Conservation (phyloP, 176 grass and related monocot genomes). For the Eremochloa ophiuroides region DNA sequence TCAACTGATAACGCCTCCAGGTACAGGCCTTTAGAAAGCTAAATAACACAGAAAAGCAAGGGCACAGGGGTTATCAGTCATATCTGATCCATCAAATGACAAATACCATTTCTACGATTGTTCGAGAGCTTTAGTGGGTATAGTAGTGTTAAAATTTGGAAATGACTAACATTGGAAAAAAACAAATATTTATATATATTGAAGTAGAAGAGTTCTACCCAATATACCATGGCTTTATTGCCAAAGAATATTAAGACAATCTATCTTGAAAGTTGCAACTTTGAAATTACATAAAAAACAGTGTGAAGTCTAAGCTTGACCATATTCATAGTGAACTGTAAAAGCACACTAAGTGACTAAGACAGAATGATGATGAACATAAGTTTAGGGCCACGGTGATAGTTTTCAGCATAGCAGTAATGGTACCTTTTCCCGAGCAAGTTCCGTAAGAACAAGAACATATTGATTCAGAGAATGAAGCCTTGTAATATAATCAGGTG, state of each 20-base stretch:
- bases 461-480: slow-evolving; percentile 56
- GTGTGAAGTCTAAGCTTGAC: background rate
- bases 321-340: slow-evolving; percentile 2
- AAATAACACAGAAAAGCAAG: slow-evolving; percentile 19
- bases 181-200: background rate
- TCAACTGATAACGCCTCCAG: slow-evolving; percentile 67
- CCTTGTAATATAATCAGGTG: slow-evolving; percentile 39
- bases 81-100: background rate
- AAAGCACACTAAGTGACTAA: background rate
- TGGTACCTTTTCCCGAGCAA: slow-evolving; percentile 61
- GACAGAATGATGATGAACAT: slow-evolving; percentile 19
- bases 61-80: background rate
- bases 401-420: slow-evolving; percentile 18
- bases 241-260: background rate
- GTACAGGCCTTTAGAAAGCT: slow-evolving; percentile 46
- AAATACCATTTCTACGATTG: background rate
- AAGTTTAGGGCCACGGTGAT: background rate
- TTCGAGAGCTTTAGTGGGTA: background rate
- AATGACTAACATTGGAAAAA: background rate
- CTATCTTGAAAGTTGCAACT: background rate
- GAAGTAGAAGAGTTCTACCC: background rate
- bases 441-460: slow-evolving; percentile 48
- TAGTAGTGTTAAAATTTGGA: background rate
- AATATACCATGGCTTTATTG: background rate
- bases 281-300: background rate